Evolutionary conservation across 371 early-diverging fungal species (phyloP), one percentile per base, ranked within the genome.

Genomic region (Mortierella sp.): DNA sequence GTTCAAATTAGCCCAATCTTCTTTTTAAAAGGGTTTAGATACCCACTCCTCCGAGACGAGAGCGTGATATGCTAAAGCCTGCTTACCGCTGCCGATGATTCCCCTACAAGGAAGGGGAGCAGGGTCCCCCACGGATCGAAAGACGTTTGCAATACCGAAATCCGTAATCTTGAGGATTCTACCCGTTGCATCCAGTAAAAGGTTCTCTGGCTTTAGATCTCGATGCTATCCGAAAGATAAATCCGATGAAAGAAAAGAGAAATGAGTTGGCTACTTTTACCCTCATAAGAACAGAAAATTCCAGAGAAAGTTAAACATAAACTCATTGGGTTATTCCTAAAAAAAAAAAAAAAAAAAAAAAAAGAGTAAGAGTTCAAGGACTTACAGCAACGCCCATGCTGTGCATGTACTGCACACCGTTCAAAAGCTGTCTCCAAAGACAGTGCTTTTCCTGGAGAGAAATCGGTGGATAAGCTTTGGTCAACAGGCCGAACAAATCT

Each of bases 171-270:
- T 95, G 52, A 96, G 85, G 62, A 95, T 93, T 55, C 72, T 64
- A 15, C 88, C 88, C 0, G 81, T 64, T 0, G 82, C 86, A 66
- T 93, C 94, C 30, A 97, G 88, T 61, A 97, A 72, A 66, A 96
- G 90, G 85, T 97, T 97, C 74, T 96, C 96, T 0, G 96, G 96
- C 82, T 96, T 96, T 46, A 96, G 82, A 80, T 96, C 96, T 21
- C 96, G 84, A 66, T 91, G 89, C 80, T 74, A 64, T 53, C 9
- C 37, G n/a, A n/a, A 37, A 37, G 37, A 37, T 37, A 12, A 12
- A 6, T 21, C 29, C 16, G 19, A 23, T 14, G 6, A 30, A 48
- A 43, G 26, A 25, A 52, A 45, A 14, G 43, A 25, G 14, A 47
- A 7, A 1, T 7, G 2, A 9, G 4, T n/a, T 16, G n/a, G 1